Conservation (phyloP, 2,329 filamentous ascomycete species). For the Mycogone perniciosa region DNA sequence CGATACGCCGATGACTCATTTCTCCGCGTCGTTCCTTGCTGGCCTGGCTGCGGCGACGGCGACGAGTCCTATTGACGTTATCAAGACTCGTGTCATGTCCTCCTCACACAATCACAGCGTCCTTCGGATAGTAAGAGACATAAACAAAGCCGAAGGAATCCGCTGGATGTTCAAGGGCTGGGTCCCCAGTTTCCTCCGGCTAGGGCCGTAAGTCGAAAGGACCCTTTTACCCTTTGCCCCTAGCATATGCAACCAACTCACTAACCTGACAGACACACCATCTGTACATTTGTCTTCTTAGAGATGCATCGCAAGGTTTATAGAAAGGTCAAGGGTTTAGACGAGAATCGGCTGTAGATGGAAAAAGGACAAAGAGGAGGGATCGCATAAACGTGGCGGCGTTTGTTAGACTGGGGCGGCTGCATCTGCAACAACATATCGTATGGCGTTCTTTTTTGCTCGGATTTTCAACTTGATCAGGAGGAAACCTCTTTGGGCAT, state of each 20-base stretch:
- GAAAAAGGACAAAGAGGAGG: background rate
- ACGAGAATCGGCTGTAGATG: conserved; percentile 17
- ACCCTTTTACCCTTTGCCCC: background rate
- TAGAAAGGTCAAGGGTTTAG: conserved; percentile 43
- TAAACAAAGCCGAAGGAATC: conserved; percentile 64
- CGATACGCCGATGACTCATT: conserved; percentile 70
- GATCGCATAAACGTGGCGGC: conserved; percentile 18
- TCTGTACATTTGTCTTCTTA: conserved; percentile 79
- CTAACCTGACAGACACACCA: conserved; percentile 57
- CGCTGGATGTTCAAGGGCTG: conserved; percentile 87
- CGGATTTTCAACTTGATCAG: background rate
- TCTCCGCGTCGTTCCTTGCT: conserved; percentile 69
- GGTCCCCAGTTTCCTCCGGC: conserved; percentile 66
- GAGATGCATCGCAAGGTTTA: conserved; percentile 82
- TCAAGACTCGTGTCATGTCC: conserved; percentile 86
- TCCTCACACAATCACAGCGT: conserved; percentile 48
- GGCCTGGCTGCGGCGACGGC: conserved; percentile 80
- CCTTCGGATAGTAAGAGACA: conserved; percentile 54
- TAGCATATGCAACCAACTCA: background rate
- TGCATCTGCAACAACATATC: conserved; percentile 6
- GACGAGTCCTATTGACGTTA: conserved; percentile 79
- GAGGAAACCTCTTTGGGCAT: background rate
- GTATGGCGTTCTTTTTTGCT: background rate
- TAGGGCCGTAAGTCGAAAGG: conserved; percentile 50
- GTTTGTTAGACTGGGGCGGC: conserved; percentile 14